A percentile compares a stretch with the other conserved stretches of the same genome.
Conservation (phyloP, 176 grass and related monocot species). For the Cymbopogon citratus region DNA sequence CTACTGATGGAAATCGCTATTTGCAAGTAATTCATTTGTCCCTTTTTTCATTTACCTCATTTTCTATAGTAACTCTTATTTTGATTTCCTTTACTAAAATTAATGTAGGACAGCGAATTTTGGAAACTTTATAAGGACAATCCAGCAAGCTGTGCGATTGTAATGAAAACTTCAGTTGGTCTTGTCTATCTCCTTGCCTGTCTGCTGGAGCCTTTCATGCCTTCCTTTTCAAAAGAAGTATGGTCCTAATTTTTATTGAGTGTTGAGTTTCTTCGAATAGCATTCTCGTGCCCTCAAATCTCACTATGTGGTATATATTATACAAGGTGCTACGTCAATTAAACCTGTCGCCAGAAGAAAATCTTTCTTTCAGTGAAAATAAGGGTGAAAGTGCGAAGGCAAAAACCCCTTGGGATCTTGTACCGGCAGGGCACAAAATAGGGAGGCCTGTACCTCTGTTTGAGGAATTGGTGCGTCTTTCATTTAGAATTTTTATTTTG, state of each 20-base stretch:
- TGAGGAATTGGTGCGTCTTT: conserved; percentile 67
- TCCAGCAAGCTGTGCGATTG: conserved; percentile 64
- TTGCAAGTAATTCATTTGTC: conserved; percentile 56
- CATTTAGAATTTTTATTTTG: not conserved
- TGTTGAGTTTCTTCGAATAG: not conserved
- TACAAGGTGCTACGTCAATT: conserved; percentile 67
- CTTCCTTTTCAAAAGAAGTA: conserved; percentile 81
- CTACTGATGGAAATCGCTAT: conserved; percentile 84
- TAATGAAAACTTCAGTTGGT: conserved; percentile 92
- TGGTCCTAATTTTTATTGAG: not conserved
- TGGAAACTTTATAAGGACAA: conserved; percentile 95
- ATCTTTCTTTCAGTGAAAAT: conserved; percentile 69
- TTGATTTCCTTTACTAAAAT: conserved; percentile 28
- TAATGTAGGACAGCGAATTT: conserved; percentile 72
- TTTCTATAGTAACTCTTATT: not conserved
- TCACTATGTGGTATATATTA: not conserved
- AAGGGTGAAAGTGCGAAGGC: conserved; percentile 63
- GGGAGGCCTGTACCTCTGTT: conserved; percentile 78
- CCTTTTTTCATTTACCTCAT: not conserved
- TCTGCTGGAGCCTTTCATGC: conserved; percentile 96
- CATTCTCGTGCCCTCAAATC: not conserved
- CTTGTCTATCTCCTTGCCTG: conserved; percentile 91
- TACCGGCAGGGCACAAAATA: conserved; percentile 79
- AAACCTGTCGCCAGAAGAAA: conserved; percentile 49
- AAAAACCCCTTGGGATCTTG: conserved; percentile 81